phyloP scores from a whole-genome alignment of 257 asterid species.

The Verbascum thapsus region DNA sequence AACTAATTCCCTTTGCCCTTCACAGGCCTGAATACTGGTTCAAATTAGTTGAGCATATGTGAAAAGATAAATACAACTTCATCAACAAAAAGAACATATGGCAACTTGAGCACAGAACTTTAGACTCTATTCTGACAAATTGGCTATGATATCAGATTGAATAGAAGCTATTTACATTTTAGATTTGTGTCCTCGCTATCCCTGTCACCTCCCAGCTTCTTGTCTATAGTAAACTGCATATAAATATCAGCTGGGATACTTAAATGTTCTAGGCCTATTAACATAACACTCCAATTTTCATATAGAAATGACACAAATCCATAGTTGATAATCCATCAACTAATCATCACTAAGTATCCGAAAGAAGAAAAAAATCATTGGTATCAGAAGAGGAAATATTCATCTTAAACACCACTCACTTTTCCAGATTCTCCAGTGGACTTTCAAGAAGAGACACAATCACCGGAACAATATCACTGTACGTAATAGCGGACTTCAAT shows the following conservation, averaged over 20 bases:
- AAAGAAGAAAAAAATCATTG: background rate
- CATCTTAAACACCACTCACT: constrained; percentile 45
- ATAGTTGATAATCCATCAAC: background rate
- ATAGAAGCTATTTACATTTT: background rate
- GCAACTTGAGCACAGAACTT: background rate
- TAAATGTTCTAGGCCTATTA: constrained; percentile 3
- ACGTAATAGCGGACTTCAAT: constrained; percentile 64
- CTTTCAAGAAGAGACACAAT: constrained; percentile 75
- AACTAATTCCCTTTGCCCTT: background rate
- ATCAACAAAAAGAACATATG: background rate
- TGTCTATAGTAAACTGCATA: background rate
- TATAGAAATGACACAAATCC: constrained; percentile 6
- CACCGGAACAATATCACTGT: constrained; percentile 70
- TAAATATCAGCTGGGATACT: background rate
- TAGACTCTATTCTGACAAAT: background rate
- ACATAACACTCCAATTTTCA: constrained; percentile 22
- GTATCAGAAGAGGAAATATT: background rate
- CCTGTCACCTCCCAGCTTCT: background rate
- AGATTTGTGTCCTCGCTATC: constrained; percentile 1
- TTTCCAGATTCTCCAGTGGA: constrained; percentile 81
- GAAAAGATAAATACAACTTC: background rate
- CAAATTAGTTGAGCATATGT: background rate
- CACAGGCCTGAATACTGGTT: constrained; percentile 3
- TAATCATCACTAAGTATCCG: constrained; percentile 5
- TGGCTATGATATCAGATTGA: background rate